Percentiles rank a stretch among this genome's conserved stretches.
Conservation (phyloP, 192 early-diverging fungal genomes). For the Coemansia sp. region DNA sequence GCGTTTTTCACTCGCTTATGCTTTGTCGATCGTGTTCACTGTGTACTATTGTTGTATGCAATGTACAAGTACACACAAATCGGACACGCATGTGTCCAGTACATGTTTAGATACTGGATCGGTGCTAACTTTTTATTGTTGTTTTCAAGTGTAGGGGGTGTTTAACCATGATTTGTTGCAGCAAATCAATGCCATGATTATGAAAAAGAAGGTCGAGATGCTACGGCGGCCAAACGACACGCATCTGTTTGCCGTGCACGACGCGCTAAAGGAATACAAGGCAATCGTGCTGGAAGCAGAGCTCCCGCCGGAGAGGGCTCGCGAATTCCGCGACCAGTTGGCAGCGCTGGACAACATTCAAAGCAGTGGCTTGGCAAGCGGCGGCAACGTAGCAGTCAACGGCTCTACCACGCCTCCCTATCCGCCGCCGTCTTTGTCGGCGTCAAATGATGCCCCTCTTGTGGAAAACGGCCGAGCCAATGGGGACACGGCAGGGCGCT, state of each 20-base stretch:
- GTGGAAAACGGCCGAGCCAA: background rate
- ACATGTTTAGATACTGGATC: background rate
- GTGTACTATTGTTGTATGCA: background rate
- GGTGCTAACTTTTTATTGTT: constrained; percentile 1
- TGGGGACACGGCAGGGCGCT: background rate
- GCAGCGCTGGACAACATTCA: constrained; percentile 12
- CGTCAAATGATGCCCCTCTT: background rate
- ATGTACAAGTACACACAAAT: background rate
- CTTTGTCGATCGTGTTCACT: constrained; percentile 11
- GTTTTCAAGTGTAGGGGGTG: constrained; percentile 17
- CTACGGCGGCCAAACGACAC: constrained; percentile 42
- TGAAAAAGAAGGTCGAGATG: constrained; percentile 46
- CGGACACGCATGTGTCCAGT: background rate
- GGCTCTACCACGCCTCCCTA: background rate
- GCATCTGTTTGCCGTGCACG: constrained; percentile 27
- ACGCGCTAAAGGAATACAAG: constrained; percentile 36
- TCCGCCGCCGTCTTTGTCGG: background rate
- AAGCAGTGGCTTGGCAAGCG: background rate
- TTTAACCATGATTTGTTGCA: constrained; percentile 34
- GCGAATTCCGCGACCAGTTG: constrained; percentile 36
- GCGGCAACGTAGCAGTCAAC: background rate
- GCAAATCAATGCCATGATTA: constrained; percentile 30
- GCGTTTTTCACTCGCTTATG: background rate
- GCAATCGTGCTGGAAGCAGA: constrained; percentile 22
- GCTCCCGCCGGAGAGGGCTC: constrained; percentile 17